A percentile compares a stretch with the other conserved stretches of the same genome.
Conservation (phyloP, 495 filamentous ascomycete genomes). For the Cercophora sp. region DNA sequence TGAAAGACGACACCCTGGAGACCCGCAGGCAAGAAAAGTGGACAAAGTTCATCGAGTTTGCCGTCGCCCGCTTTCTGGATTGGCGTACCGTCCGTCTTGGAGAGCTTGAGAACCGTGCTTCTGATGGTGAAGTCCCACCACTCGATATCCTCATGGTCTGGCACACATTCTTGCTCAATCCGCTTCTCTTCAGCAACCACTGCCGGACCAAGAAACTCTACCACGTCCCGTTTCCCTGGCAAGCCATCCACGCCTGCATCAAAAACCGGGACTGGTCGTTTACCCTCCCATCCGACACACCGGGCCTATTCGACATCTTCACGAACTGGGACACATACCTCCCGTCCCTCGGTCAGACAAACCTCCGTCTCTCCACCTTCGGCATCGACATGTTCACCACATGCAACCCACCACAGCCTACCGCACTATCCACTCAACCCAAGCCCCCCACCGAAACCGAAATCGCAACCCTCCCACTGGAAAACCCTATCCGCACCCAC, state of each 20-base stretch:
- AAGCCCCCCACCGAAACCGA: not conserved
- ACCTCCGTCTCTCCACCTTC: not conserved
- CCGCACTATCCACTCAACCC: not conserved
- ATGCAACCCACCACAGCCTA: not conserved
- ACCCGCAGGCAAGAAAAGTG: constrained; percentile 2
- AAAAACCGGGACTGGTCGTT: constrained; percentile 7
- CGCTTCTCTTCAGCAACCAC: not conserved
- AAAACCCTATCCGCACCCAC: not conserved
- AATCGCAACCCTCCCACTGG: not conserved
- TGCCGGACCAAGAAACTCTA: not conserved
- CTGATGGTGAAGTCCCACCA: too few species aligned
- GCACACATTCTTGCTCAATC: constrained; percentile 3
- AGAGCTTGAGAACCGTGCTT: too few species aligned
- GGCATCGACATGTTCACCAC: not conserved
- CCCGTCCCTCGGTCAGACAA: not conserved
- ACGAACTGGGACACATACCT: not conserved
- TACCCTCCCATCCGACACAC: not conserved
- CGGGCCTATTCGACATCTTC: not conserved
- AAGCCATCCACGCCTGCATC: not conserved
- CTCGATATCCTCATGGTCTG: constrained; percentile 1
- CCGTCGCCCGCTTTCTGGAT: constrained; percentile 5
- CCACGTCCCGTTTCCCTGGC: not conserved
- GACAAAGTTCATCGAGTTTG: constrained; percentile 9
- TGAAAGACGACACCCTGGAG: constrained; percentile 6
- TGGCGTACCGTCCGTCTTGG: too few species aligned